phyloP scores from a whole-genome alignment of 2,329 filamentous ascomycete genomes.

The Dactylellina sp. region DNA sequence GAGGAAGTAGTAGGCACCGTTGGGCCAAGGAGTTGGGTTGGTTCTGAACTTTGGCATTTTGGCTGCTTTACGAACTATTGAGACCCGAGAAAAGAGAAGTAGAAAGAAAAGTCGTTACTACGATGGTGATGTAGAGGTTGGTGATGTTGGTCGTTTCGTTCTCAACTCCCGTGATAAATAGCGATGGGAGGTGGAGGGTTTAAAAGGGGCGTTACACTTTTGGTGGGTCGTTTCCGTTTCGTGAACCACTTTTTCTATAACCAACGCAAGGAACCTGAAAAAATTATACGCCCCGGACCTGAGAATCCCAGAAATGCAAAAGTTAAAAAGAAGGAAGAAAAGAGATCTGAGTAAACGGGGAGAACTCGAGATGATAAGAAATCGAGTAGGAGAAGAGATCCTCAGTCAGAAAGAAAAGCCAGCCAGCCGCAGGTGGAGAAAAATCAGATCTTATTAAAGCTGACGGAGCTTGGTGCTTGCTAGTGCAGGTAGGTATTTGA shows the following conservation, averaged over 20 bases:
- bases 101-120: constrained; percentile 17
- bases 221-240: constrained; percentile 38
- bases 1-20: constrained; percentile 55
- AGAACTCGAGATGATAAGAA: constrained; percentile 37
- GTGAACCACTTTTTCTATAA: constrained; percentile 25
- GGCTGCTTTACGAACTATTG: background rate
- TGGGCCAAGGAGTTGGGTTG: constrained; percentile 56
- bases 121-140: constrained; percentile 2
- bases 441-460: constrained; percentile 51
- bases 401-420: constrained; percentile 14
- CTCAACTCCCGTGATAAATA: constrained; percentile 1
- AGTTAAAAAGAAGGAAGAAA: constrained; percentile 7
- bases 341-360: background rate
- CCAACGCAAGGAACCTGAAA: constrained; percentile 13
- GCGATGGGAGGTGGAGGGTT: constrained; percentile 25
- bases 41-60: constrained; percentile 50
- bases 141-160: background rate
- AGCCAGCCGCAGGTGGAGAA: constrained; percentile 20
- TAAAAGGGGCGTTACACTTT: constrained; percentile 51
- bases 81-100: background rate
- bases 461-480: constrained; percentile 42
- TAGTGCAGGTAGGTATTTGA: constrained; percentile 50
- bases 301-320: constrained; percentile 4
- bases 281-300: constrained; percentile 3
- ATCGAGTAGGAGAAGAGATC: constrained; percentile 15